Conservation (phyloP, 345 rosid genomes). For the Mallotus nudiflorus region DNA sequence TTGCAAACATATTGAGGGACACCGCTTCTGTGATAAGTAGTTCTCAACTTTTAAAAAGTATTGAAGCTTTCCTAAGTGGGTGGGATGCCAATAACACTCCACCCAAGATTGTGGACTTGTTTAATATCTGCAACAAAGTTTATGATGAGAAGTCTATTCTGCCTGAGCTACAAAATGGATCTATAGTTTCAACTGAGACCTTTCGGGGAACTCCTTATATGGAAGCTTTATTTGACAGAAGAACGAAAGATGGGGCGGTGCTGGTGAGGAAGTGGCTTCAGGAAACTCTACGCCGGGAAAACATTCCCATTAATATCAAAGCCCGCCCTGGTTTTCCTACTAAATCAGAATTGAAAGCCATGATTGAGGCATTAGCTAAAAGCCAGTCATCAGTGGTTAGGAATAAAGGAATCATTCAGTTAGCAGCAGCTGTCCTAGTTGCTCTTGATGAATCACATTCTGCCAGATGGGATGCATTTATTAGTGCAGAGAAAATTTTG, state of each 20-base stretch:
- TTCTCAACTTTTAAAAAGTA: conserved; percentile 49
- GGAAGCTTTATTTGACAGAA: conserved; percentile 85
- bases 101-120: conserved; percentile 36
- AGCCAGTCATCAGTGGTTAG: conserved; percentile 59
- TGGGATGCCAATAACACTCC: conserved; percentile 56
- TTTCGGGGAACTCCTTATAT: conserved; percentile 81
- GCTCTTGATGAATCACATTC: conserved; percentile 66
- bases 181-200: conserved; percentile 65
- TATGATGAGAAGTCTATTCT: conserved; percentile 32
- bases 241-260: conserved; percentile 77
- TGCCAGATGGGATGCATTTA: conserved; percentile 82
- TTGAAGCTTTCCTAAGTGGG: conserved; percentile 68
- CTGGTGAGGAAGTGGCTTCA: conserved; percentile 95
- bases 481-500: conserved; percentile 87
- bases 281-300: conserved; percentile 72
- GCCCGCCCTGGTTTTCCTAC: conserved; percentile 65
- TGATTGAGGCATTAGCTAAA: conserved; percentile 66
- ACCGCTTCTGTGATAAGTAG: conserved; percentile 43
- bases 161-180: conserved; percentile 54
- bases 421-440: conserved; percentile 66
- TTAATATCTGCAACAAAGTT: conserved; percentile 32
- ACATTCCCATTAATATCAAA: conserved; percentile 53
- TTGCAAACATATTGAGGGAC: conserved; percentile 55
- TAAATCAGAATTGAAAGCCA: conserved; percentile 61
- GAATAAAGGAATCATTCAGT: conserved; percentile 84